Base-by-base conservation (phyloP, 2,329 filamentous ascomycete genomes). In the Diplodia corticola region DNA sequence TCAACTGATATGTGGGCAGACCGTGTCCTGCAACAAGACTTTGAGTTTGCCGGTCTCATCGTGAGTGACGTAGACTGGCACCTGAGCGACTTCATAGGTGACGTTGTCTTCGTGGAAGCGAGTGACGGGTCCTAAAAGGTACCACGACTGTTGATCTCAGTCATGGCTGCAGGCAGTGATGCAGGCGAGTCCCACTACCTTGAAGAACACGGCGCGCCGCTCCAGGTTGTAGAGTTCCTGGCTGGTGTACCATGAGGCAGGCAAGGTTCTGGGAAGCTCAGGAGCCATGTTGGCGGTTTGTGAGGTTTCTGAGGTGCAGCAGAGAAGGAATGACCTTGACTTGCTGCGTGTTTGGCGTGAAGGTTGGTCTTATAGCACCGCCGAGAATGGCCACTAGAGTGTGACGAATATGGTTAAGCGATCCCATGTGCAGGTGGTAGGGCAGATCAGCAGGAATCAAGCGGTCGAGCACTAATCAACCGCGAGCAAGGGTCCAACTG, bases 101-200 rank as follows among this genome's bases (percentile, higher is more conserved):
- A 84, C 77, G 20, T 15, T 26, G 22, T 63, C 57, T 76, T 75
- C 63, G 57, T 78, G 73, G 68, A 85, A 85, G 55, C 80, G 75
- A 15, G 82, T 84, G n/a, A 84, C 77, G 0, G 83, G 83, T 1
- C 83, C 83, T 1, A 85, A 76, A 28, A 85, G 75, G 72, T 84
- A 84, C 83, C 83, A 85, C 40, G 81, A 79, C 81, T 84, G 54
- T 49, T 15, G 22, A 22, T 48, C 51, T 67, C 40, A 44, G 40
- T n/a, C 40, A 44, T 44, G 9, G 5, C 40, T 44, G 12, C 17
- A 20, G 7, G 40, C 40, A 44, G n/a, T 44, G 30, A 44, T 44
- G 40, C n/a, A 20, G 40, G n/a, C 12, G 40, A 44, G 40, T n/a
- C 6, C n/a, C 7, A n/a, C 40, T 44, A 65, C 65, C 54, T 73